A percentile compares a stretch with the other conserved stretches of the same genome.
phyloP scores from a whole-genome alignment of 306 rosid genomes.

The Crotalaria pallida region DNA sequence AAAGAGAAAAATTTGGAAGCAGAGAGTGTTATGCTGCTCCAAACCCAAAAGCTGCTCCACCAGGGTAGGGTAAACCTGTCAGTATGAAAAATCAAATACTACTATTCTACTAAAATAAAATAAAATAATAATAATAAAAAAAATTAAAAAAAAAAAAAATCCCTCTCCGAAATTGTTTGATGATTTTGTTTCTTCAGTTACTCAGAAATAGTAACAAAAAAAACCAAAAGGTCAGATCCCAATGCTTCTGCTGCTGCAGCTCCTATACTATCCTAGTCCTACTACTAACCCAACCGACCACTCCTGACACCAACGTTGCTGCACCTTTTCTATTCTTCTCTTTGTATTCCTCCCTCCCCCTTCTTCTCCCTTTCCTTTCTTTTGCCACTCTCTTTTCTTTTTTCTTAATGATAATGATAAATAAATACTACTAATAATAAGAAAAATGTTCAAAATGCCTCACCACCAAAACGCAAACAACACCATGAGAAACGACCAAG shows the following conservation, averaged over 20 bases:
- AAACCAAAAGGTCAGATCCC: slow-evolving; percentile 7
- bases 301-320: background rate
- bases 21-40: no score
- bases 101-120: no score
- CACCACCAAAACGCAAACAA: slow-evolving; percentile 11
- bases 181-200: background rate
- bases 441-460: slow-evolving; percentile 6
- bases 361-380: background rate
- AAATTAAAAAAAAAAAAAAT: no score
- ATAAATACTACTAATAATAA: no score
- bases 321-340: background rate
- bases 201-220: slow-evolving; percentile 10
- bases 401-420: no score
- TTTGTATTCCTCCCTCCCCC: background rate
- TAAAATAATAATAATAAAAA: no score
- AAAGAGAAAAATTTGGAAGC: no score
- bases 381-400: background rate
- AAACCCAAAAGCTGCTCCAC: no score
- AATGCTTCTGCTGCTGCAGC: background rate
- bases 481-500: slow-evolving; percentile 18
- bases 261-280: background rate
- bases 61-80: no score
- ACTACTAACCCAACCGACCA: background rate
- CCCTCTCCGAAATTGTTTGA: background rate
- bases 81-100: no score